Percentiles rank a stretch among this genome's conserved stretches.
phyloP scores from a whole-genome alignment of 148 eudicot species.

The Spergularia marina region DNA sequence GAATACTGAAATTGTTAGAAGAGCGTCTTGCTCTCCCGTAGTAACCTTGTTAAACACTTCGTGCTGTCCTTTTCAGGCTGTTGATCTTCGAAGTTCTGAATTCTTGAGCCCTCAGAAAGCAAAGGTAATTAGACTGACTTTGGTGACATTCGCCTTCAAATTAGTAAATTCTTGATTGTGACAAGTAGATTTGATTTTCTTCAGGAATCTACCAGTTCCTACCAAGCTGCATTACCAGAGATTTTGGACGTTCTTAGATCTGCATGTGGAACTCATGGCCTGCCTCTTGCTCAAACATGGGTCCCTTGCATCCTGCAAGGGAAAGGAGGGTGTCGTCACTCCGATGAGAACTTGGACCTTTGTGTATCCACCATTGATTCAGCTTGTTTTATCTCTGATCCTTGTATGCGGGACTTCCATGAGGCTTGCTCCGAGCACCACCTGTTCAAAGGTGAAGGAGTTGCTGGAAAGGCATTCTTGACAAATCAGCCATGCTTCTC shows the following conservation, averaged over 20 bases:
- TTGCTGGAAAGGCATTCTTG: slow-evolving; percentile 67
- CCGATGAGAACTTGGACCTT: slow-evolving; percentile 52
- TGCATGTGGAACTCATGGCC: slow-evolving; percentile 54
- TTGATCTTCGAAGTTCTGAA: slow-evolving; percentile 74
- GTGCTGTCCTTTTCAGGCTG: slow-evolving; percentile 52
- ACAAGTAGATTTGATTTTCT: background rate
- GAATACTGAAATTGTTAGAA: background rate
- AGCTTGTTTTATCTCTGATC: slow-evolving; percentile 63
- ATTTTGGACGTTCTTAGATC: slow-evolving; percentile 62
- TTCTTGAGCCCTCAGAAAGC: slow-evolving; percentile 37
- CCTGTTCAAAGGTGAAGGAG: slow-evolving; percentile 75
- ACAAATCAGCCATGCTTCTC: slow-evolving; percentile 80
- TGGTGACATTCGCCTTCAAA: background rate
- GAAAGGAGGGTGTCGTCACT: slow-evolving; percentile 67
- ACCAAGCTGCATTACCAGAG: slow-evolving; percentile 70
- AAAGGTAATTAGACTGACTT: slow-evolving; percentile 45
- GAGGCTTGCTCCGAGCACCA: slow-evolving; percentile 93
- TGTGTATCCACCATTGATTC: slow-evolving; percentile 73
- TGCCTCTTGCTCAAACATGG: slow-evolving; percentile 94
- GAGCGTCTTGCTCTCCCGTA: background rate
- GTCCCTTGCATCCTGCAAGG: slow-evolving; percentile 76
- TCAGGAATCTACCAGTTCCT: slow-evolving; percentile 50
- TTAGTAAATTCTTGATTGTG: background rate
- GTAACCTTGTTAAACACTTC: background rate
- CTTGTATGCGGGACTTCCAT: slow-evolving; percentile 50